Base-by-base conservation (phyloP, 805 yeast genomes). In the Debaryomyces hansenii region DNA sequence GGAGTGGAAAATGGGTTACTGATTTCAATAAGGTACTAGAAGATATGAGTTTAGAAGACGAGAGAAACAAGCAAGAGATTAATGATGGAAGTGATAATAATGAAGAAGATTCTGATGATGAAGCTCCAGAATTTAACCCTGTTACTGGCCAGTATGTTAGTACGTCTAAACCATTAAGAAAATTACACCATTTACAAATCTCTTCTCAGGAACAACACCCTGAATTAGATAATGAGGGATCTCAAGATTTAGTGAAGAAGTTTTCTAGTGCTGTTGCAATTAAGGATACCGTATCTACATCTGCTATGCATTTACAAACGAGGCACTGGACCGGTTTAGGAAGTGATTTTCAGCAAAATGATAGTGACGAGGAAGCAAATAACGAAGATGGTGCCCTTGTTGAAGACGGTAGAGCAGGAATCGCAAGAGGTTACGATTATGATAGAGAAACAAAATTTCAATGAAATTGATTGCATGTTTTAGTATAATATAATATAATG, bases 1-100 rank as follows among this genome's bases (percentile, higher is more conserved):
- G 99, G 99, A 84, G 95, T 0, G 98, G 98, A 1, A 78, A 86
- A 54, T 94, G 99, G 98, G 79, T 87, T 9, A 82, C 90, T 0
- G 94, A 87, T 55, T 90, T 91, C 64, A 58, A 70, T 18, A 79
- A 79, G 34, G 76, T 81, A 3, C 70, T 84, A 4, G 56, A 70
- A 8, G 59, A 58, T 5, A 59, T 83, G 52, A 61, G 59, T 3
- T 58, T 60, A 0, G 61, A 55, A 1, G 72, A 62, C 1, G 67
- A 61, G 0, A 59, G 61, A 11, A 12, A 28, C n/a, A 59, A 48
- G 8, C 55, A 51, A 6, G 48, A 45, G 3, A 57, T 47, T 4
- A 48, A 50, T 5, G 53, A 57, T 9, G 69, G 58, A 4, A 48
- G 53, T 7, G 57, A 52, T 3, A 44, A 49, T 16, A 53, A 50